phyloP scores from a whole-genome alignment of 495 filamentous ascomycete genomes.

The Penicillium salamii region DNA sequence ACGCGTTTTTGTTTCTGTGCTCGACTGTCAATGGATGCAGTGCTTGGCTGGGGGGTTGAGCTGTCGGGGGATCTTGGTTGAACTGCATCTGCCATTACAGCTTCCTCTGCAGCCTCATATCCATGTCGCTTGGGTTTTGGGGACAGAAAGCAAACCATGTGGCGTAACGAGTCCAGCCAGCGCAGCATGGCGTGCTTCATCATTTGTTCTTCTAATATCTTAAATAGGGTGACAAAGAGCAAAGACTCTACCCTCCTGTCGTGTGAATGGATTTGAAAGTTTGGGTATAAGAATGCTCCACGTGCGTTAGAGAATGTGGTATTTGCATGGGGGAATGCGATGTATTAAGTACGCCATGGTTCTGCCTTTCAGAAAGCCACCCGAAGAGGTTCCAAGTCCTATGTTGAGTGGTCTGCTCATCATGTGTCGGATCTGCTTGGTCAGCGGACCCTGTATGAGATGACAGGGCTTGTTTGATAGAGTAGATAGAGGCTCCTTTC shows the following conservation, averaged over 20 bases:
- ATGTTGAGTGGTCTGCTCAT: too few relatives aligned
- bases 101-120: background rate
- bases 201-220: background rate
- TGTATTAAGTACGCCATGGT: background rate
- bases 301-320: background rate
- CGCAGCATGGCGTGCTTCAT: constrained; percentile 10
- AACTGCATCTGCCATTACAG: constrained; percentile 1
- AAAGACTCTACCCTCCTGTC: too few relatives aligned
- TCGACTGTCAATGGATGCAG: background rate
- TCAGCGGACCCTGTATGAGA: too few relatives aligned
- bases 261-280: background rate
- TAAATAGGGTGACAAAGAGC: background rate
- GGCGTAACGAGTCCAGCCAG: constrained; percentile 12
- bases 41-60: background rate
- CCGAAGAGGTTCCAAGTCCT: too few relatives aligned
- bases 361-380: too few relatives aligned
- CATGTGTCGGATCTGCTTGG: too few relatives aligned
- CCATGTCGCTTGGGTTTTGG: background rate
- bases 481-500: too few relatives aligned
- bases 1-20: too few relatives aligned
- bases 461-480: too few relatives aligned
- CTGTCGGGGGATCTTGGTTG: background rate
- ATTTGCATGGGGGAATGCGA: background rate
- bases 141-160: constrained; percentile 17
- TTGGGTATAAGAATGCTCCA: background rate